Conservation (phyloP, 2,329 filamentous ascomycete genomes). For the Cephalotrichum gorgonifer region DNA sequence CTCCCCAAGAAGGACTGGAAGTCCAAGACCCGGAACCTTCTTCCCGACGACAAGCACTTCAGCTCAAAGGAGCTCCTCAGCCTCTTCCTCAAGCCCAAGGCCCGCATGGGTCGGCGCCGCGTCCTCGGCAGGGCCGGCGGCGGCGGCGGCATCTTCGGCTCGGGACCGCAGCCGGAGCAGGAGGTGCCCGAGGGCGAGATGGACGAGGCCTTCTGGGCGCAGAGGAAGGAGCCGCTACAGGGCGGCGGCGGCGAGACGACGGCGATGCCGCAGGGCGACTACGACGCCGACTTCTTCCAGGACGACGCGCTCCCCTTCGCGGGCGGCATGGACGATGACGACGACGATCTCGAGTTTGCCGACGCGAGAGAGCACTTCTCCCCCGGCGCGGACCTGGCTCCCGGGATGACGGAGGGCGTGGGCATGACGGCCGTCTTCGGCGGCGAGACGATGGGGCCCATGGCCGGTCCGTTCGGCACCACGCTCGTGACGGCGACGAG, state of each 20-base stretch:
- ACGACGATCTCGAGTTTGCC: slow-evolving; percentile 68
- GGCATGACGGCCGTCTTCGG: slow-evolving; percentile 40
- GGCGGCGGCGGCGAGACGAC: slow-evolving; percentile 37
- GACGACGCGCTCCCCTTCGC: slow-evolving; percentile 68
- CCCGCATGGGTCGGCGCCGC: slow-evolving; percentile 62
- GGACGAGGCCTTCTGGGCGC: slow-evolving; percentile 94
- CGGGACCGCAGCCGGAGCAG: slow-evolving; percentile 22
- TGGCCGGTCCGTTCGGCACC: slow-evolving; percentile 47
- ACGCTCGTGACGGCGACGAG: slow-evolving; percentile 57
- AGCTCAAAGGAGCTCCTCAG: slow-evolving; percentile 83
- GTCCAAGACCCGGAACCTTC: slow-evolving; percentile 81
- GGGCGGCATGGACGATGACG: slow-evolving; percentile 45
- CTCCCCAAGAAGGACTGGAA: slow-evolving; percentile 93
- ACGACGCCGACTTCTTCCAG: slow-evolving; percentile 96
- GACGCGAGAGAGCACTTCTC: slow-evolving; percentile 74
- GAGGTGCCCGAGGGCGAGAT: slow-evolving; percentile 61
- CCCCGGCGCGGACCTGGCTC: slow-evolving; percentile 45
- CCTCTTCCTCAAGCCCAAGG: slow-evolving; percentile 91
- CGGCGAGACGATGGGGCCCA: slow-evolving; percentile 35
- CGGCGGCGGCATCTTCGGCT: slow-evolving; percentile 30
- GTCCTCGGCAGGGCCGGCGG: slow-evolving; percentile 7
- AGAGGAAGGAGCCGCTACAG: slow-evolving; percentile 46
- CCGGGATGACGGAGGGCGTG: slow-evolving; percentile 32
- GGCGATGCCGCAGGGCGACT: slow-evolving; percentile 59
- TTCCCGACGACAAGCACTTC: slow-evolving; percentile 97